phyloP scores from a whole-genome alignment of 495 filamentous ascomycete species.

The Penicillium chermesinum region DNA sequence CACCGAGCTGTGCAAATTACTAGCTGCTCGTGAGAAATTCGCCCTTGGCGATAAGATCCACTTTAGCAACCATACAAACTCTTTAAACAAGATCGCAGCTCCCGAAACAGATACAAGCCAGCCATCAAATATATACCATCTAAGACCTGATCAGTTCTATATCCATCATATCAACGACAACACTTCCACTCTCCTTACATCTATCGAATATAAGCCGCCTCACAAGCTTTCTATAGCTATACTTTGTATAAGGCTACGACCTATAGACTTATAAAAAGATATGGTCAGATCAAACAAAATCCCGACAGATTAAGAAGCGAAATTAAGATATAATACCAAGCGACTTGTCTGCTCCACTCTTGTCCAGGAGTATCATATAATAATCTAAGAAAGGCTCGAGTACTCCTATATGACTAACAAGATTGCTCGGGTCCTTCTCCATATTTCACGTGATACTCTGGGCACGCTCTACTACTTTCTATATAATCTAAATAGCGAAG shows the following conservation, averaged over 20 bases:
- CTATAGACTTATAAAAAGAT: conserved; percentile 17
- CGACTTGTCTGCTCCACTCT: conserved; percentile 18
- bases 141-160: conserved; percentile 18
- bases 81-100: not conserved
- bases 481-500: conserved; percentile 29
- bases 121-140: not conserved
- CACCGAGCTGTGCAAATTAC: conserved; percentile 25
- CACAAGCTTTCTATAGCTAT: conserved; percentile 29
- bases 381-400: conserved; percentile 27
- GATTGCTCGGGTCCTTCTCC: conserved; percentile 25
- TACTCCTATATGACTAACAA: conserved; percentile 31
- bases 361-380: conserved; percentile 26
- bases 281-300: conserved; percentile 19
- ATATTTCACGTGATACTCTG: conserved; percentile 28
- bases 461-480: conserved; percentile 34
- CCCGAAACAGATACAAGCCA: not conserved
- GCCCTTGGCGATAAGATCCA: conserved; percentile 19
- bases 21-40: conserved; percentile 19
- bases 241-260: conserved; percentile 24
- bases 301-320: conserved; percentile 10
- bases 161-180: conserved; percentile 18
- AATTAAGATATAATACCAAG: conserved; percentile 23
- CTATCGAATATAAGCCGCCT: conserved; percentile 33
- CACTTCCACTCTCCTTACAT: conserved; percentile 19
- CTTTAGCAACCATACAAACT: conserved; percentile 21